A percentile compares a stretch with the other conserved stretches of the same genome.
Conservation (phyloP, 1,284 basidiomycete species). For the Tilletia indica region DNA sequence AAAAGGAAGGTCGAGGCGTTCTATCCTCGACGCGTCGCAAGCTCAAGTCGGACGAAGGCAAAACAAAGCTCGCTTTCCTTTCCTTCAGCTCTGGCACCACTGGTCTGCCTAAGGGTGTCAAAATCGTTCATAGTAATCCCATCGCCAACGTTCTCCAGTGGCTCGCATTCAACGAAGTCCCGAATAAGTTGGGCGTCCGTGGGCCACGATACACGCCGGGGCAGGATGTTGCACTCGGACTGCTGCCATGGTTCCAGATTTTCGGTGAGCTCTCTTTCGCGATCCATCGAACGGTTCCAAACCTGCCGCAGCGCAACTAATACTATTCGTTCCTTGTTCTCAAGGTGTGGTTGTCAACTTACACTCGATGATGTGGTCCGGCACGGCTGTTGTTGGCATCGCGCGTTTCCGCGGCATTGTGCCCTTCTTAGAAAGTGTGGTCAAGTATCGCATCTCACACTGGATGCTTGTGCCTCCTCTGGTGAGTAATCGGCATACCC, state of each 20-base stretch:
- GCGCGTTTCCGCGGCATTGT: slow-evolving; percentile 44
- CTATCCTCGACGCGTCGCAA: slow-evolving; percentile 55
- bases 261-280: slow-evolving; percentile 6
- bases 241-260: slow-evolving; percentile 43
- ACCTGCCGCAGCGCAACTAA: too few species aligned
- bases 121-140: slow-evolving; percentile 27
- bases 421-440: slow-evolving; percentile 39
- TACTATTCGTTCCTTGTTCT: too few species aligned
- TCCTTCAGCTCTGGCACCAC: slow-evolving; percentile 80
- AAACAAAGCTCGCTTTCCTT: slow-evolving; percentile 70
- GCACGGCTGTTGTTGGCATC: slow-evolving; percentile 31
- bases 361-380: slow-evolving; percentile 25
- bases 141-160: slow-evolving; percentile 29
- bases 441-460: slow-evolving; percentile 32
- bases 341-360: slow-evolving; percentile 24
- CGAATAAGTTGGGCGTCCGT: slow-evolving; percentile 25
- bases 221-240: slow-evolving; percentile 39
- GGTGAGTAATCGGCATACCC: slow-evolving; percentile 14
- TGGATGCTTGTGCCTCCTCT: slow-evolving; percentile 28
- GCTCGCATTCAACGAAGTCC: slow-evolving; percentile 19
- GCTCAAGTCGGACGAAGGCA: slow-evolving; percentile 67
- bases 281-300: too few species aligned
- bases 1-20: slow-evolving; percentile 58
- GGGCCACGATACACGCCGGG: slow-evolving; percentile 38
- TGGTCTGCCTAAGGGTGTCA: slow-evolving; percentile 70